Evolutionary conservation across 208 protist genomes (phyloP).

Genomic region (Leishmania tropica): DNA sequence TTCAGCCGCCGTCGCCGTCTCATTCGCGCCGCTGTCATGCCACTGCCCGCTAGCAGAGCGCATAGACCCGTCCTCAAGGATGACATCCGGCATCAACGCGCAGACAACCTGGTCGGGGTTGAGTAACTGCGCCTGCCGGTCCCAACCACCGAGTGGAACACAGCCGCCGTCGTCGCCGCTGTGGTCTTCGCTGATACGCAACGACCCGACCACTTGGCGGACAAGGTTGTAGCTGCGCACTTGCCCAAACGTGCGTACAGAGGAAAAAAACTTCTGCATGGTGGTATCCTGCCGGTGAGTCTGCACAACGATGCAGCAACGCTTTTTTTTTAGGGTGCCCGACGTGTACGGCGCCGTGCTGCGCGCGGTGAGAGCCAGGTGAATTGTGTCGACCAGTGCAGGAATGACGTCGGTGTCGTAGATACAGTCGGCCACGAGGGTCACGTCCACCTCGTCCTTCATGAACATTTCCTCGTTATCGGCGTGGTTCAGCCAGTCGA

Average conservation of each 20-base stretch:
- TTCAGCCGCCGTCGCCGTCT: slow-evolving; percentile 2
- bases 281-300: slow-evolving; percentile 80
- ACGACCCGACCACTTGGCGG: slow-evolving; percentile 21
- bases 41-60: slow-evolving; percentile 1
- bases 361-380: slow-evolving; percentile 28
- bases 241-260: slow-evolving; percentile 38
- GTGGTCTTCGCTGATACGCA: slow-evolving; percentile 33
- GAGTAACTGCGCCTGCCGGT: slow-evolving; percentile 14
- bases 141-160: slow-evolving; percentile 35
- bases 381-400: slow-evolving; percentile 57
- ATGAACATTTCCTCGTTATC: slow-evolving; percentile 41
- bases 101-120: slow-evolving; percentile 36
- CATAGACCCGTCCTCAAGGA: slow-evolving; percentile 50
- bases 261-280: slow-evolving; percentile 80
- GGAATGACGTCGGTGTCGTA: slow-evolving; percentile 74
- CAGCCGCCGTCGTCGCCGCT: slow-evolving; percentile 37
- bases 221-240: slow-evolving; percentile 53
- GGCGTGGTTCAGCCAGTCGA: slow-evolving; percentile 69
- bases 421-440: slow-evolving; percentile 82
- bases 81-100: slow-evolving; percentile 40
- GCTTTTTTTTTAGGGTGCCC: slow-evolving; percentile 10
- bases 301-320: slow-evolving; percentile 76
- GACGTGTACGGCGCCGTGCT: slow-evolving; percentile 1
- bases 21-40: not conserved
- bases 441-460: slow-evolving; percentile 53